Percentiles rank a stretch among this genome's conserved stretches.
phyloP scores from a whole-genome alignment of 2,329 filamentous ascomycete genomes.

The Fusarium equiseti region DNA sequence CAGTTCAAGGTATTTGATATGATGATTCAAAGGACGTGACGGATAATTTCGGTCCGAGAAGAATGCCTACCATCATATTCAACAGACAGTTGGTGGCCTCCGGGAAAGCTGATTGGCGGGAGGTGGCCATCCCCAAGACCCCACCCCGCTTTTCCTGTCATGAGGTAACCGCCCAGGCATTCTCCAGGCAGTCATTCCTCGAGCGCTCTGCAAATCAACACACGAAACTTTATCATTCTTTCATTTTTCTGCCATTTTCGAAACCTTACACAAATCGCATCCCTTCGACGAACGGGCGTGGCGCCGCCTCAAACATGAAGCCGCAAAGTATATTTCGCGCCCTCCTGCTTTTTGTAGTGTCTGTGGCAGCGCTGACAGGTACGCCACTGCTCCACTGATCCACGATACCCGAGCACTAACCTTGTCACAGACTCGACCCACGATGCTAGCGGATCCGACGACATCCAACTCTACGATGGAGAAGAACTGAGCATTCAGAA shows the following conservation, averaged over 20 bases:
- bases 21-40: background rate
- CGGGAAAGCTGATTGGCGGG: too few species aligned
- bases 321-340: background rate
- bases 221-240: background rate
- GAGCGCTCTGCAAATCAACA: background rate
- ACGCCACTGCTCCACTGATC: background rate
- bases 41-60: background rate
- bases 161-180: background rate
- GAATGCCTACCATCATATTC: background rate
- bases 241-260: fast-evolving
- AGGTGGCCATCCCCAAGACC: fast-evolving
- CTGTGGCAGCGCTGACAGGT: conserved; percentile 10
- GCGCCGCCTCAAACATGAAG: background rate
- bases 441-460: background rate
- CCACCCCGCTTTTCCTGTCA: background rate
- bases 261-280: background rate
- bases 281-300: background rate
- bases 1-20: too few species aligned
- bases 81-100: background rate
- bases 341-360: background rate
- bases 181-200: background rate
- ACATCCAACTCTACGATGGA: background rate
- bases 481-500: background rate
- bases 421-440: background rate
- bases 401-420: conserved; percentile 1